phyloP scores from a whole-genome alignment of 352 stramenopile species.

The Phytopythium delawarense region DNA sequence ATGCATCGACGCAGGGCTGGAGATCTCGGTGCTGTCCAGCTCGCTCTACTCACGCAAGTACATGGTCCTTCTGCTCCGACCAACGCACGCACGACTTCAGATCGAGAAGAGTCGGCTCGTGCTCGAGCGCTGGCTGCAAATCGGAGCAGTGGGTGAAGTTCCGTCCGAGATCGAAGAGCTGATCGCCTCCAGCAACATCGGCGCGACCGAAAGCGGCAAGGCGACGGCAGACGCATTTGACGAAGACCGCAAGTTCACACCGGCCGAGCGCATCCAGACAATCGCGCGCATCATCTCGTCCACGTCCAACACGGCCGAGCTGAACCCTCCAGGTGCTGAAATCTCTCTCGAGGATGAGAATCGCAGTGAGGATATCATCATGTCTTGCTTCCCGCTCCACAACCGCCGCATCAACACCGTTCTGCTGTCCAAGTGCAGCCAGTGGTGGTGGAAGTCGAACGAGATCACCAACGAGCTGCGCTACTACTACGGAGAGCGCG shows the following conservation, averaged over 20 bases:
- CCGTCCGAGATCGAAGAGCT: slow-evolving; percentile 84
- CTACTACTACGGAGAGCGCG: slow-evolving; percentile 80
- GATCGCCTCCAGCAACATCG: slow-evolving; percentile 74
- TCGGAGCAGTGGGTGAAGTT: slow-evolving; percentile 80
- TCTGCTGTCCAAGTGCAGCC: slow-evolving; percentile 59
- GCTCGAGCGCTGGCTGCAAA: slow-evolving; percentile 83
- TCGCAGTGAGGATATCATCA: slow-evolving; percentile 66
- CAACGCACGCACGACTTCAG: slow-evolving; percentile 55
- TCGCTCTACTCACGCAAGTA: slow-evolving; percentile 83
- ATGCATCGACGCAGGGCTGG: slow-evolving; percentile 68
- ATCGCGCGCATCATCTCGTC: slow-evolving; percentile 87
- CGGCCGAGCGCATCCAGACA: slow-evolving; percentile 77
- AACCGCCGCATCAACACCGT: slow-evolving; percentile 73
- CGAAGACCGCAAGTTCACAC: slow-evolving; percentile 75
- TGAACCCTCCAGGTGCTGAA: slow-evolving; percentile 73
- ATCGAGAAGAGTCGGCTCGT: slow-evolving; percentile 79
- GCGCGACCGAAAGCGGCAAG: slow-evolving; percentile 27
- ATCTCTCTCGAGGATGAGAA: slow-evolving; percentile 82
- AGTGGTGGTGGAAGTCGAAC: slow-evolving; percentile 74
- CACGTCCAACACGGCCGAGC: slow-evolving; percentile 54
- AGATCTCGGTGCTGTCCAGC: slow-evolving; percentile 76
- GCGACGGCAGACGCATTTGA: slow-evolving; percentile 20
- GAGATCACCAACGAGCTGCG: slow-evolving; percentile 84
- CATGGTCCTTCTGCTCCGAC: slow-evolving; percentile 65
- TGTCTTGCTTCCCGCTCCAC: slow-evolving; percentile 79